Evolutionary conservation across 2,329 filamentous ascomycete species (phyloP), one percentile per base, ranked within the genome.

Genomic region (Trichoderma brevicompactum): DNA sequence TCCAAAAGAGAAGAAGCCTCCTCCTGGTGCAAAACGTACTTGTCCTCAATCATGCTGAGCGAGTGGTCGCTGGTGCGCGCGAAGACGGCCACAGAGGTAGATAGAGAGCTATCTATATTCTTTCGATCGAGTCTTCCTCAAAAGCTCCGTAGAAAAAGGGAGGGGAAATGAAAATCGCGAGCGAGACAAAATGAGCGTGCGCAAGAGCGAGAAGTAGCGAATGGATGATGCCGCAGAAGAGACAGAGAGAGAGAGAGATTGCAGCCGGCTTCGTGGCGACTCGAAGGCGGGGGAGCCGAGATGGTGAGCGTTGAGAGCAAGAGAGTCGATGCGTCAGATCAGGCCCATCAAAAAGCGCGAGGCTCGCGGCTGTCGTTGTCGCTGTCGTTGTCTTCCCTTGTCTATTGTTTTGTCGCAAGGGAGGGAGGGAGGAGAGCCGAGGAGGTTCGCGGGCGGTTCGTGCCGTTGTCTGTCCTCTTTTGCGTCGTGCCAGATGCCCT

Each of bases 1-100:
- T 41, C 12, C 23, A 5, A 49, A 10, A 34, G 60, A 58, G 52
- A 10, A 34, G 60, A 58, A 43, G 62, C 62, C 36, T 58, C 43
- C n/a, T 40, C 36, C 8, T 44, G 41, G 60, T 40, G 53, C 53
- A 62, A 62, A 67, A 73, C 76, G 64, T 75, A 79, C 76, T 79
- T 79, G 70, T 79, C 77, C 66, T 78, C 76, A 70, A 78, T 69
- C 76, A 78, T 78, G 60, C 64, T 71, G 67, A 66, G 52, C 46
- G 66, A 65, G 43, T 50, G 67, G 46, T 69, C 69, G 38, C 50
- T 15, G 68, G 60, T 66, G 66, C 64, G 64, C 64, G 64, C 56
- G 23, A 65, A 65, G 46, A 56, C 64, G 67, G 68, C 68, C 62
- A 69, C 69, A 48, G 62, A 68, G 64, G 66, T 69, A 66, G 66